Evolutionary conservation across 192 early-diverging fungal species (phyloP).

Genomic region (Coemansia sp.): DNA sequence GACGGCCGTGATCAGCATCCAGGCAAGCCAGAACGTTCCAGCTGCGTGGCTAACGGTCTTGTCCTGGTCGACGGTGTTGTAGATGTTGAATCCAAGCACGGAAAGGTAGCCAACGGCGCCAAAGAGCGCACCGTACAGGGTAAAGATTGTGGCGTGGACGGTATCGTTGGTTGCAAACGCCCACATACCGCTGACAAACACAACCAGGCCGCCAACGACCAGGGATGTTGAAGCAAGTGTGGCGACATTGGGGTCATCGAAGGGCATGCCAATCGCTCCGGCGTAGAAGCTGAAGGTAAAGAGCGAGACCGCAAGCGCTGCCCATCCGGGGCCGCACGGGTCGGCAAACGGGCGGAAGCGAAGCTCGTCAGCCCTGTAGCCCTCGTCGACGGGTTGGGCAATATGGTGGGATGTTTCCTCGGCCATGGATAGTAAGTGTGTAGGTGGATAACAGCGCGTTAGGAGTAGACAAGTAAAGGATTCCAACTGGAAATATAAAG

Average conservation of each 20-base stretch:
- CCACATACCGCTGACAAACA: constrained; percentile 63
- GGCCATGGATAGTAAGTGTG: constrained; percentile 20
- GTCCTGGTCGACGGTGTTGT: constrained; percentile 57
- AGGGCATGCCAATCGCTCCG: constrained; percentile 56
- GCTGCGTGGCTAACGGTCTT: constrained; percentile 59
- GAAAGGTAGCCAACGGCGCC: constrained; percentile 57
- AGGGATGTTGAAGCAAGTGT: constrained; percentile 52
- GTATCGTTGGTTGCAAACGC: constrained; percentile 81
- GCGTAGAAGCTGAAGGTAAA: constrained; percentile 57
- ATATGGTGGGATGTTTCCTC: constrained; percentile 27
- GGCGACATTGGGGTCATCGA: constrained; percentile 52
- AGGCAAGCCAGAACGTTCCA: constrained; percentile 70
- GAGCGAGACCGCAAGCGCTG: constrained; percentile 49
- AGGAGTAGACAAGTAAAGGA: not conserved
- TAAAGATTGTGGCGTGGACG: constrained; percentile 82
- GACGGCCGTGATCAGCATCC: constrained; percentile 72
- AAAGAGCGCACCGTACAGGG: constrained; percentile 72
- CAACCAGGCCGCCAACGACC: constrained; percentile 54
- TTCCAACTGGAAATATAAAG: not conserved
- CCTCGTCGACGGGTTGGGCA: constrained; percentile 16
- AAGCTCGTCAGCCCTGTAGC: constrained; percentile 20
- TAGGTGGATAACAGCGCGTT: not conserved
- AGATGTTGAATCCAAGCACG: constrained; percentile 60
- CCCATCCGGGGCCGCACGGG: constrained; percentile 52
- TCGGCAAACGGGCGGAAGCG: constrained; percentile 58